Percentiles rank a stretch among this genome's conserved stretches.
Conservation (phyloP, 1,284 basidiomycete genomes). For the Vanrija pseudolonga region DNA sequence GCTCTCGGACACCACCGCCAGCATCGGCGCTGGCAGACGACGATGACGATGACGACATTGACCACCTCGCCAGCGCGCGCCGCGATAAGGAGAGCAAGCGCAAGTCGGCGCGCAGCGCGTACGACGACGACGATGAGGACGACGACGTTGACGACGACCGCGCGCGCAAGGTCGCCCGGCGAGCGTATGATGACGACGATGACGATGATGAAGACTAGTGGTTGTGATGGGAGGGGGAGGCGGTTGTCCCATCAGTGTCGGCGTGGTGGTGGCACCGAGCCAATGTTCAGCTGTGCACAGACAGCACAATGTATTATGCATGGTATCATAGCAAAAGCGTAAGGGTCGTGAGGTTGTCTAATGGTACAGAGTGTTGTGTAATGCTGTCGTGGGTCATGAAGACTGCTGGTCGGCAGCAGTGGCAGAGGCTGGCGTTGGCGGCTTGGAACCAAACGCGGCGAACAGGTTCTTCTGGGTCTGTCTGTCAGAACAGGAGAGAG, state of each 20-base stretch:
- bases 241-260: not conserved
- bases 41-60: slow-evolving; percentile 64
- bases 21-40: slow-evolving; percentile 36
- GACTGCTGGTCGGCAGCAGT: not conserved
- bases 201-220: slow-evolving; percentile 20
- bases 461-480: slow-evolving; percentile 40
- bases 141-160: slow-evolving; percentile 3
- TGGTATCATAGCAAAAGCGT: not conserved
- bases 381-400: not conserved
- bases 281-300: not conserved
- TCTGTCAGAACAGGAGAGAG: not conserved
- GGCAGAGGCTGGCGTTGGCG: too few species aligned
- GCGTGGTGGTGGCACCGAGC: not conserved
- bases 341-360: not conserved
- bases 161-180: slow-evolving; percentile 4
- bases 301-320: slow-evolving; percentile 14
- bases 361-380: not conserved
- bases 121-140: slow-evolving; percentile 19
- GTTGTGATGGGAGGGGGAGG: not conserved
- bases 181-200: slow-evolving; percentile 14
- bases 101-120: slow-evolving; percentile 8
- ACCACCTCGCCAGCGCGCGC: slow-evolving; percentile 7
- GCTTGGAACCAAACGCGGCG: slow-evolving; percentile 29
- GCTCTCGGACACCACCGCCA: slow-evolving; percentile 13
- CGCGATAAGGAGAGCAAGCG: slow-evolving; percentile 1